Conservation (phyloP, 1,284 basidiomycete species). For the Inonotus hispidus region DNA sequence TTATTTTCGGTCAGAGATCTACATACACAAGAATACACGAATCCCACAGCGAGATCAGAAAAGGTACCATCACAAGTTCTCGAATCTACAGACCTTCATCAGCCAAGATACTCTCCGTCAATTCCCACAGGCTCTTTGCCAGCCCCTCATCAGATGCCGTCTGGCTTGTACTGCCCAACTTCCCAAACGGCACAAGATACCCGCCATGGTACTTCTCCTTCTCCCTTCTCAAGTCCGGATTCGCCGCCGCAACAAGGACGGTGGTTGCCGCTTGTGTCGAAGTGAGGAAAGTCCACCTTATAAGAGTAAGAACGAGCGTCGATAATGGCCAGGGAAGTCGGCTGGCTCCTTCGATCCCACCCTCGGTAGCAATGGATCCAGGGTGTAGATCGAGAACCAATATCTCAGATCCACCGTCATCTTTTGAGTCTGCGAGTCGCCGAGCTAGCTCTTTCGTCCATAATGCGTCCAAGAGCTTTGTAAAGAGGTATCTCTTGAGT, state of each 20-base stretch:
- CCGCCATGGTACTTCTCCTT: conserved; percentile 21
- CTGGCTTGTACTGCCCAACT: conserved; percentile 17
- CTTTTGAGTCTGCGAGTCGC: too few relatives aligned
- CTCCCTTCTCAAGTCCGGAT: conserved; percentile 1
- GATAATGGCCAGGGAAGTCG: background rate
- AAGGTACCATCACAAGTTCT: background rate
- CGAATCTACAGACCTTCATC: conserved; percentile 8
- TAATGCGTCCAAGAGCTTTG: conserved; percentile 10
- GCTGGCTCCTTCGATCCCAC: conserved; percentile 22
- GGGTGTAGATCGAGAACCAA: too few relatives aligned
- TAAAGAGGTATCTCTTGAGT: background rate
- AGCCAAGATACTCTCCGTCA: conserved; percentile 18
- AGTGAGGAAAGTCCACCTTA: background rate
- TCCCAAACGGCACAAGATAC: conserved; percentile 22
- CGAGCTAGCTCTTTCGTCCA: too few relatives aligned
- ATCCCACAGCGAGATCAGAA: too few relatives aligned
- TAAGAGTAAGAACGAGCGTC: background rate
- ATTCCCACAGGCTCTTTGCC: conserved; percentile 20
- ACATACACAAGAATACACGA: too few relatives aligned
- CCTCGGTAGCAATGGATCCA: too few relatives aligned
- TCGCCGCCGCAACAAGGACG: background rate
- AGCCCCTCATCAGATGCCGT: conserved; percentile 20
- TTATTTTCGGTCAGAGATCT: too few relatives aligned
- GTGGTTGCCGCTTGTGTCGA: background rate
- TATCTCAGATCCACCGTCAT: too few relatives aligned